Percentiles rank a stretch among this genome's conserved stretches.
Conservation (phyloP, 495 filamentous ascomycete species). For the Letharia lupina region DNA sequence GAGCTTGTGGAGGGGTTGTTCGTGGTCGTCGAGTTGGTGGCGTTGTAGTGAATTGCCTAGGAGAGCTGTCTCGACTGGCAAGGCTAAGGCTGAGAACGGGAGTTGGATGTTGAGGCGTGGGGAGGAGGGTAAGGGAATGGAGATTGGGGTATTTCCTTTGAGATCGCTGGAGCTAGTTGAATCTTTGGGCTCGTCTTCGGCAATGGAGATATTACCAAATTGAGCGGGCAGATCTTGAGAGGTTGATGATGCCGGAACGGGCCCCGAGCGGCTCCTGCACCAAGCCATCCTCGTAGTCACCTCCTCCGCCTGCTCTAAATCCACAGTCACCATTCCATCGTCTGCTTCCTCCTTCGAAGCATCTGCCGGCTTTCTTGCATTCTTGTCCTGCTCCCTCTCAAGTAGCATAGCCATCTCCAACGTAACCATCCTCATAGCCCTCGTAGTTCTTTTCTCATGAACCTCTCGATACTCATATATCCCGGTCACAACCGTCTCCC, state of each 20-base stretch:
- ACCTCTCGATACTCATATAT: constrained; percentile 88
- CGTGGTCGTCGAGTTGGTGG: constrained; percentile 71
- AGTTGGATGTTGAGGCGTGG: constrained; percentile 45
- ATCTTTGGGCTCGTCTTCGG: constrained; percentile 11
- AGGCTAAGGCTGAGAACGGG: constrained; percentile 57
- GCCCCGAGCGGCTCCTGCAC: constrained; percentile 40
- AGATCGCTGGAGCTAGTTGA: not conserved
- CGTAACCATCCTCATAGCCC: constrained; percentile 62
- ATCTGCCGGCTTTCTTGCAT: constrained; percentile 15
- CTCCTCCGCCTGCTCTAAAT: constrained; percentile 73
- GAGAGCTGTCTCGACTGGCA: constrained; percentile 67
- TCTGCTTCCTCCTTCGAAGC: not conserved
- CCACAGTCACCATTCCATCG: constrained; percentile 26
- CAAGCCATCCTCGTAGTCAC: constrained; percentile 64
- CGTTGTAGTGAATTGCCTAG: constrained; percentile 49
- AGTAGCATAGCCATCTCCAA: constrained; percentile 63
- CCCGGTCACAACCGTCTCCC: constrained; percentile 69
- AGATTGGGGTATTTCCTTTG: constrained; percentile 20
- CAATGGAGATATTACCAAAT: constrained; percentile 3
- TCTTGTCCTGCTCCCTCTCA: constrained; percentile 23
- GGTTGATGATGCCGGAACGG: constrained; percentile 7
- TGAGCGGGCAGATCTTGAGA: constrained; percentile 9
- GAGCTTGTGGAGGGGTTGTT: constrained; percentile 63
- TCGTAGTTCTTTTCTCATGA: constrained; percentile 51
- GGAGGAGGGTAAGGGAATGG: constrained; percentile 39